Evolutionary conservation across 345 rosid genomes (phyloP).

Genomic region (Sapria himalayana): DNA sequence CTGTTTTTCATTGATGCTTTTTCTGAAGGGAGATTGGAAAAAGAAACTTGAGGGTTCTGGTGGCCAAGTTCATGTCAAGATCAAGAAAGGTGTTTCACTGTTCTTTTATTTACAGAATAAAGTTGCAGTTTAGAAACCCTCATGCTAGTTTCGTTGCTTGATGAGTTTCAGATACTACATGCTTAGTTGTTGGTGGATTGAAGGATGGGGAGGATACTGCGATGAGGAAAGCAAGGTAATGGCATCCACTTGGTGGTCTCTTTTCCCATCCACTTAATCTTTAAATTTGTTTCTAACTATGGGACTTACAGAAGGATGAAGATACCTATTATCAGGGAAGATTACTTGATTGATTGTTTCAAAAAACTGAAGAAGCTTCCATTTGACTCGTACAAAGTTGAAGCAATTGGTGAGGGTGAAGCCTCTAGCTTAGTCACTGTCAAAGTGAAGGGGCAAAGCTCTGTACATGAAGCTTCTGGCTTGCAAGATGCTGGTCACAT

Average conservation of each 20-base stretch:
- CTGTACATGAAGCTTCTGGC: slow-evolving; percentile 89
- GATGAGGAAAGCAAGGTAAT: slow-evolving; percentile 70
- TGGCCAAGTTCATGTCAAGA: slow-evolving; percentile 46
- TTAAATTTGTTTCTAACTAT: background rate
- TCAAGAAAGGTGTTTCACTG: slow-evolving; percentile 42
- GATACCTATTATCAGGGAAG: slow-evolving; percentile 65
- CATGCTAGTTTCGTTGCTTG: slow-evolving; percentile 4
- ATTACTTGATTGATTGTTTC: slow-evolving; percentile 61
- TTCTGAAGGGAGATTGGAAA: slow-evolving; percentile 69
- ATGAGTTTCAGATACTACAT: slow-evolving; percentile 44
- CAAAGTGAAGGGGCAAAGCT: slow-evolving; percentile 85
- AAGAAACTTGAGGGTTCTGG: slow-evolving; percentile 53
- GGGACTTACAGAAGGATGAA: slow-evolving; percentile 58
- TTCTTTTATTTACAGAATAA: background rate
- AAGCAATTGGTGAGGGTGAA: slow-evolving; percentile 52
- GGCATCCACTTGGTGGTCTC: slow-evolving; percentile 7
- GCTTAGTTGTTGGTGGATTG: slow-evolving; percentile 55
- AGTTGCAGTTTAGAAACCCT: background rate
- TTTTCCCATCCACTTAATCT: slow-evolving; percentile 3
- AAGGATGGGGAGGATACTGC: slow-evolving; percentile 34
- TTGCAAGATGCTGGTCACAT: slow-evolving; percentile 85
- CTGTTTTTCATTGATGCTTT: slow-evolving; percentile 8
- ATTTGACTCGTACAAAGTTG: slow-evolving; percentile 49
- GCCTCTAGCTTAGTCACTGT: slow-evolving; percentile 47
- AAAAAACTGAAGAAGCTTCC: slow-evolving; percentile 64